These are phyloP conservation scores for Malus fusca DNA, from an alignment of 306 rosid species.

Conservation along the genomic window DNA sequence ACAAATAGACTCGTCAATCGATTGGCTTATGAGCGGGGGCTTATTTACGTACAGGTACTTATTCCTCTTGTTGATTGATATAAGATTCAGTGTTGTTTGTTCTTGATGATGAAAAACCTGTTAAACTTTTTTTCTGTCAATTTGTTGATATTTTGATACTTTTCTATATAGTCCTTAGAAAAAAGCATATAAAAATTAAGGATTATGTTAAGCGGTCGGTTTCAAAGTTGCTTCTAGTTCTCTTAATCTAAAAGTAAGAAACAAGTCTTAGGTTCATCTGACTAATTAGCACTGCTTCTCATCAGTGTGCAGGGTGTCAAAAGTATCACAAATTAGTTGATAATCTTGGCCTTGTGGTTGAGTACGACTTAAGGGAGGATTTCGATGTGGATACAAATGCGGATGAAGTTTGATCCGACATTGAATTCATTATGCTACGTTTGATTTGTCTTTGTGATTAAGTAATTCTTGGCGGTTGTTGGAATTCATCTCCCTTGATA, in stretches of 20 bases:
- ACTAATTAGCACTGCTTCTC: slow-evolving; percentile 25
- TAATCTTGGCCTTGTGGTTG: slow-evolving; percentile 68
- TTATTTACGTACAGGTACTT: slow-evolving; percentile 68
- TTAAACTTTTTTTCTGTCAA: neutral
- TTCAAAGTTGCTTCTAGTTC: neutral
- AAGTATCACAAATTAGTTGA: slow-evolving; percentile 74
- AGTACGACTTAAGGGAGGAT: slow-evolving; percentile 62
- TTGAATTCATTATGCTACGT: neutral
- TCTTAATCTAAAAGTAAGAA: neutral
- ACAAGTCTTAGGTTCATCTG: slow-evolving; percentile 6
- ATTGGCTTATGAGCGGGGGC: slow-evolving; percentile 76
- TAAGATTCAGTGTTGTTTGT: neutral
- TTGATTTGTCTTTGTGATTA: neutral
- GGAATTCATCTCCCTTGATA: slow-evolving; percentile 20
- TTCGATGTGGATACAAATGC: slow-evolving; percentile 23
- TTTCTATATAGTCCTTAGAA: neutral
- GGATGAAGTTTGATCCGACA: slow-evolving; percentile 40
- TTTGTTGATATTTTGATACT: neutral
- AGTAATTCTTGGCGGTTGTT: slow-evolving; percentile 7
- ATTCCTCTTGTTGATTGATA: slow-evolving; percentile 3
- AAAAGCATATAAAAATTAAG: neutral
- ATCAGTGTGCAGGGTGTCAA: slow-evolving; percentile 79
- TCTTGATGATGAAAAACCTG: neutral
- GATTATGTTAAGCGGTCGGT: neutral
- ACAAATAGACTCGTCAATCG: slow-evolving; percentile 71